Base-by-base conservation (phyloP, 1,284 basidiomycete genomes). In the Malassezia japonica region DNA sequence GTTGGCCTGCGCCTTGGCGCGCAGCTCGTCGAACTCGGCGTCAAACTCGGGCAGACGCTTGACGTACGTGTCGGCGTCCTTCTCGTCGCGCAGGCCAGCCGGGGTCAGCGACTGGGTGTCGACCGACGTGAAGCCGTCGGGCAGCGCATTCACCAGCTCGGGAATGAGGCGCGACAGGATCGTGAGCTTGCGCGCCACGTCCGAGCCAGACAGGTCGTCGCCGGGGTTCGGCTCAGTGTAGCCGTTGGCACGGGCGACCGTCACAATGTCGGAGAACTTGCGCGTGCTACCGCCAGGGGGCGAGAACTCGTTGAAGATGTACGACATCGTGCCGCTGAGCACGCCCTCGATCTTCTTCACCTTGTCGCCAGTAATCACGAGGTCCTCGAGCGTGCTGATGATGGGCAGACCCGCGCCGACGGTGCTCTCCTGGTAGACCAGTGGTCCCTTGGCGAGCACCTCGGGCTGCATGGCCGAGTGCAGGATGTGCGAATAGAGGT, bases 201-300 rank as follows among this genome's bases (percentile, higher is more conserved):
- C 92, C 33, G 86, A 86, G 4, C 94, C 94, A 50, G 87, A 90
- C 24, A 98, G 81, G 72, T 98, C 94, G 67, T 96, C 92, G 43
- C 83, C 87, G 0, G 92, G 92, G 74, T 98, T 87, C 3, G 94
- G 94, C 77, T 98, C 92, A 86, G 92, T 98, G 76, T 92, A 98
- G 0, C 92, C 94, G 64, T 87, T 86, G 65, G 87, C 85, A 50
- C 88, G 85, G 13, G 94, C 94, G 34, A 84, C 75, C 60, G 81
- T 81, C 59, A 98, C 91, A 42, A 98, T 84, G 16, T 87, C 83
- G 2, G 87, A 91, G 76, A 98, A 96, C 63, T 76, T 76, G 46
- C 67, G 62, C 27, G 59, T 38, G 77, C 79, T 21, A 8, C 67
- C 65, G 35, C 67, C 67, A 77, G 74, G 59, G 3, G 67, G 65